These are phyloP conservation scores for Zygoascus hellenicus DNA, from an alignment of 1,139 yeast genomes.

Conservation along the genomic window DNA sequence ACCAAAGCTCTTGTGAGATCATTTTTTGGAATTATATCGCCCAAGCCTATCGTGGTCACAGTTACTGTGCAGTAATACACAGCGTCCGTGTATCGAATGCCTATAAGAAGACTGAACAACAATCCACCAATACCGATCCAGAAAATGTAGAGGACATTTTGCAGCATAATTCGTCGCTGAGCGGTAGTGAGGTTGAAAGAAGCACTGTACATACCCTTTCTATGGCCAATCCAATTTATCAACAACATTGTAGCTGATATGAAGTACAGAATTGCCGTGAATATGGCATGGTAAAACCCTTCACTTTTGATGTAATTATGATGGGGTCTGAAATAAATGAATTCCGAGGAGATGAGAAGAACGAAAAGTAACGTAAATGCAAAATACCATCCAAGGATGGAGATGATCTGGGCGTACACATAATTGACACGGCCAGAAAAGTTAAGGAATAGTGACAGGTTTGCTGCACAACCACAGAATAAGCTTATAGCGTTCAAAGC, in stretches of 20 bases:
- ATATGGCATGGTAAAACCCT: constrained; percentile 73
- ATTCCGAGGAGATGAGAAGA: constrained; percentile 40
- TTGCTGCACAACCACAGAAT: constrained; percentile 59
- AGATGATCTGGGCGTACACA: constrained; percentile 51
- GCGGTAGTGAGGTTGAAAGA: constrained; percentile 57
- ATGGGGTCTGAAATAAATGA: constrained; percentile 17
- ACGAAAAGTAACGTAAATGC: constrained; percentile 51
- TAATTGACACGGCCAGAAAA: constrained; percentile 56
- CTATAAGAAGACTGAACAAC: constrained; percentile 42
- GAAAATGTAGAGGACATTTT: constrained; percentile 54
- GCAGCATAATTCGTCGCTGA: constrained; percentile 68
- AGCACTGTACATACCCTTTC: constrained; percentile 56
- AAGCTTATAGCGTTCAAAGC: constrained; percentile 58
- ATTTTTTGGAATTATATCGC: constrained; percentile 56
- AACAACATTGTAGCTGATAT: constrained; percentile 47
- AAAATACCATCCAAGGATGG: constrained; percentile 56
- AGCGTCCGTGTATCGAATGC: constrained; percentile 52
- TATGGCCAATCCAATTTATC: constrained; percentile 57
- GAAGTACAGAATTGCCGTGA: constrained; percentile 58
- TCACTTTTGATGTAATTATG: constrained; percentile 37
- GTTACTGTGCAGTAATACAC: constrained; percentile 69
- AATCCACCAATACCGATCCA: constrained; percentile 72
- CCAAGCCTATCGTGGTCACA: constrained; percentile 71
- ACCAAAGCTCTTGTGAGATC: constrained; percentile 52
- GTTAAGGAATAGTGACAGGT: constrained; percentile 58